phyloP scores from a whole-genome alignment of 257 asterid genomes.

The Plectranthus barbatus region DNA sequence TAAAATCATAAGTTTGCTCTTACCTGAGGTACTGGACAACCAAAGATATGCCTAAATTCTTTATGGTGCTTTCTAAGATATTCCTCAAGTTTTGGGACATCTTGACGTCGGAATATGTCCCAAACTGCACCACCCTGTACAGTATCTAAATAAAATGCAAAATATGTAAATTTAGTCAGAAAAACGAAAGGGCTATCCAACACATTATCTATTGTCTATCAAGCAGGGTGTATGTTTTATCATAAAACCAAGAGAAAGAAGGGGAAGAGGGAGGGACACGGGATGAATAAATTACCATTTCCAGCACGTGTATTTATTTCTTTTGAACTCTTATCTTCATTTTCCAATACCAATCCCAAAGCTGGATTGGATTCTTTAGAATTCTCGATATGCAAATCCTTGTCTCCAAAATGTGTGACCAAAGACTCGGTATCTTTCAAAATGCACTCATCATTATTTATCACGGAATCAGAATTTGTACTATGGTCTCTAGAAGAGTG shows the following conservation, averaged over 20 bases:
- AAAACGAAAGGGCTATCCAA: background rate
- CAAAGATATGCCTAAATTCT: constrained; percentile 40
- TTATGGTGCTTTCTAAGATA: constrained; percentile 44
- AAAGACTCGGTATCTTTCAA: constrained; percentile 4
- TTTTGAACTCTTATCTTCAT: constrained; percentile 2
- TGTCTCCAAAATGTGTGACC: background rate
- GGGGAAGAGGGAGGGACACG: background rate
- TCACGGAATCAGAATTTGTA: background rate
- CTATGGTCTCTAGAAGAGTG: constrained; percentile 4
- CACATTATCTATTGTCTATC: background rate
- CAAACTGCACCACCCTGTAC: constrained; percentile 52
- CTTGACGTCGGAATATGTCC: constrained; percentile 61
- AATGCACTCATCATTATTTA: background rate
- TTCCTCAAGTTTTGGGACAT: constrained; percentile 47
- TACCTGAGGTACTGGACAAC: constrained; percentile 39
- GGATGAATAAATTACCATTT: background rate
- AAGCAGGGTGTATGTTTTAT: too few species aligned
- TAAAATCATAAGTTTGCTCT: background rate
- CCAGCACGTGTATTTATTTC: constrained; percentile 7
- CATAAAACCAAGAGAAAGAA: background rate
- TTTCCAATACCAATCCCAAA: background rate
- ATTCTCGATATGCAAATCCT: background rate
- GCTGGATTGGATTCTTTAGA: constrained; percentile 1
- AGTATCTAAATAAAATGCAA: constrained; percentile 9
- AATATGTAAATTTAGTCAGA: background rate